Conservation (phyloP, 2,329 filamentous ascomycete species). For the Trichoderma atrobrunneum region DNA sequence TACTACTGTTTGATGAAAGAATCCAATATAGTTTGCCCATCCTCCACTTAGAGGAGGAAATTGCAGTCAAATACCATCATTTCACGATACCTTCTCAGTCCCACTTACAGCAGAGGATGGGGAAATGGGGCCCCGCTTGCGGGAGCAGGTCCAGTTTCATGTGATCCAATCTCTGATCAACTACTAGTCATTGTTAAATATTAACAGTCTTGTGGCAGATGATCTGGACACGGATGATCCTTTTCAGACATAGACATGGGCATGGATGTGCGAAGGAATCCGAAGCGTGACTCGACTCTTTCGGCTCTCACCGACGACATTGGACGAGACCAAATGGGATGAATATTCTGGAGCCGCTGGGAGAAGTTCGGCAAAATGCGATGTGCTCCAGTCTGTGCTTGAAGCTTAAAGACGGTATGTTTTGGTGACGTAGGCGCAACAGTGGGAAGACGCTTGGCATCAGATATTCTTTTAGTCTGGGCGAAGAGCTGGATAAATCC, state of each 20-base stretch:
- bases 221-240: neutral
- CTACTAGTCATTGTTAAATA: neutral
- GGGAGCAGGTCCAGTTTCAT: neutral
- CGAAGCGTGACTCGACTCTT: neutral
- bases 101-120: neutral
- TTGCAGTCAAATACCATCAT: neutral
- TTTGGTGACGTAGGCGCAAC: neutral
- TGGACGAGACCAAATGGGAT: neutral
- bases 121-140: slow-evolving; percentile 2
- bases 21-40: neutral
- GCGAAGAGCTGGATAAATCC: neutral
- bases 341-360: neutral
- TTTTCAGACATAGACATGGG: neutral
- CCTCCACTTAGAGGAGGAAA: neutral
- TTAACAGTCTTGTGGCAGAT: neutral
- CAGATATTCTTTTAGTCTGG: neutral
- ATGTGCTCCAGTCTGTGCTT: too few relatives aligned
- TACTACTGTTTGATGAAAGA: neutral
- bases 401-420: too few relatives aligned
- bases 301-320: neutral
- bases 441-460: neutral
- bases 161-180: neutral
- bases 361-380: slow-evolving; percentile 15
- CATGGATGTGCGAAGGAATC: neutral
- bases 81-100: neutral